These are phyloP conservation scores for Zygosaccharomyces bailii DNA, from an alignment of 805 yeast genomes.

Conservation along the genomic window DNA sequence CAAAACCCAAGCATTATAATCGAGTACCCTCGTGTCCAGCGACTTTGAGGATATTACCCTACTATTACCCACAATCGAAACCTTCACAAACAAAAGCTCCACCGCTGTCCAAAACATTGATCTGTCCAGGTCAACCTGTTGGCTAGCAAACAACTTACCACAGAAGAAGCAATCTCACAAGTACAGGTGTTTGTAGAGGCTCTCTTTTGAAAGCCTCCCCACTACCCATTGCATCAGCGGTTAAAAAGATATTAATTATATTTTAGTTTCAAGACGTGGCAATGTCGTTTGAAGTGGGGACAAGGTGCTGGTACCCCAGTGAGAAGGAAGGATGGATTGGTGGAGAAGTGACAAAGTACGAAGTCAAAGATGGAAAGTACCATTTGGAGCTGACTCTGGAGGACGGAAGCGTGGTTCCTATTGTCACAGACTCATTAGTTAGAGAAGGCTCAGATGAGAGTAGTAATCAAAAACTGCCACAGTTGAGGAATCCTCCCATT, in stretches of 20 bases:
- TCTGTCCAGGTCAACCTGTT: conserved; percentile 2
- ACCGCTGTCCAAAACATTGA: conserved; percentile 6
- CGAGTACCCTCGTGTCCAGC: too few species aligned
- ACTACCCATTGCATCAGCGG: not conserved
- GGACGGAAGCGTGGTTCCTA: conserved; percentile 43
- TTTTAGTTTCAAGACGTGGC: conserved; percentile 4
- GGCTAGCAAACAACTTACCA: not conserved
- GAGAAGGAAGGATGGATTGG: conserved; percentile 70
- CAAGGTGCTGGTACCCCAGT: conserved; percentile 78
- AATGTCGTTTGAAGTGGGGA: conserved; percentile 50
- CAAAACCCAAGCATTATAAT: too few species aligned
- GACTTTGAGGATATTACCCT: conserved; percentile 1
- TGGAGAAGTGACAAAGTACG: conserved; percentile 52
- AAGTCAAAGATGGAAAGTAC: conserved; percentile 41
- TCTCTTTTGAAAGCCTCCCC: not conserved
- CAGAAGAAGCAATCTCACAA: not conserved
- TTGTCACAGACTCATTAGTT: conserved; percentile 44
- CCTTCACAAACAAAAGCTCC: conserved; percentile 2
- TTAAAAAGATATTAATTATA: conserved; percentile 1
- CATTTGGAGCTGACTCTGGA: conserved; percentile 53
- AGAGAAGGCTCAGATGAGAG: conserved; percentile 31
- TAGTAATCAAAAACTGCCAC: conserved; percentile 53
- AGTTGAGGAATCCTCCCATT: conserved; percentile 85
- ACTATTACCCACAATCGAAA: not conserved
- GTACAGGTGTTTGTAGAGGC: not conserved